Base-by-base conservation (phyloP, 108 stramenopile species). In the Nitzschia sp. region DNA sequence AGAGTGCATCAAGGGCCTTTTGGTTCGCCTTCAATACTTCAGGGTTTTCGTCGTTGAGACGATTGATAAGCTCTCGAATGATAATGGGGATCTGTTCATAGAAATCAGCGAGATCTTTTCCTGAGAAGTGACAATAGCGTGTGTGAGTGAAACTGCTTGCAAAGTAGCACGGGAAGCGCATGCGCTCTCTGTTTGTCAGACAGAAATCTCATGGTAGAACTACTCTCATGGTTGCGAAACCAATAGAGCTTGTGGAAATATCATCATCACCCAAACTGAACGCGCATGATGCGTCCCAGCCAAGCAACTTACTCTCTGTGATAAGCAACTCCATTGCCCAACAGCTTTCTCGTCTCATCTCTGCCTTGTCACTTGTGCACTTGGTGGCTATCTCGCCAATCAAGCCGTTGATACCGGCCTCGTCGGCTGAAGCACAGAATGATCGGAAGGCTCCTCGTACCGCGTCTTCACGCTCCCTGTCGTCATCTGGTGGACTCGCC, bases 1-100 rank as follows among this genome's bases (percentile, higher is more conserved):
- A 90, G 4, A 99, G 68, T 21, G 93, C 90, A 61, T 62, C 33
- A 21, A 97, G 78, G 1, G 95, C 93, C 32, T 54, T 42, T 54
- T 83, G 64, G 23, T 75, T 76, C 24, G 87, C 86, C 60, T 83
- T 79, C 46, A 97, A 64, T 13, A 95, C 94, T 15, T 73, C 70
- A 3, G 60, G 48, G 62, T 94, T 95, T 34, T 91, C 91, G 48
- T 97, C 96, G 56, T 96, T 97, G 27, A 97, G 73, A 26, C 96
- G 88, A 71, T 88, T 84, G 48, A 98, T 67, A n/a, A 98, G 72
- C 66, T 97, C 95, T 11, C 93, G 85, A 32, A 98, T 69, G 24
- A 98, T 86, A 19, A 95, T 77, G 6, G 92, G 86, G 26, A 96
- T 71, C 38, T 93, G 78, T 45, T 89, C 94, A 53, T 91, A 89